Conservation (phyloP, 2,329 filamentous ascomycete genomes). For the Byssoonygena ceratinophila region DNA sequence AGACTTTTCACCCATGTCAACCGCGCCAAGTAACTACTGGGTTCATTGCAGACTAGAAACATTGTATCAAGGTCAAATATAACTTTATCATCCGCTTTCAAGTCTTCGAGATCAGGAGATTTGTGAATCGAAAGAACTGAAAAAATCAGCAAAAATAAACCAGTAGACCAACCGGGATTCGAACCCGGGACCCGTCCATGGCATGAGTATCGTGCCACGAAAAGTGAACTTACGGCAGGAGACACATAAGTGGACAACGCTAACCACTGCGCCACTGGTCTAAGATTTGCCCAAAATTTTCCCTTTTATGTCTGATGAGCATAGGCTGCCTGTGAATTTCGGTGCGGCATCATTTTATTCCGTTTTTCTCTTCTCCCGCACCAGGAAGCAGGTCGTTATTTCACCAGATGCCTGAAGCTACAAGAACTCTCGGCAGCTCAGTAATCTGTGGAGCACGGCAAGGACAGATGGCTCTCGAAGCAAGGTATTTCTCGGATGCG, state of each 20-base stretch:
- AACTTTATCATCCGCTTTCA: too few relatives aligned
- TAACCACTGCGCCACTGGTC: conserved; percentile 14
- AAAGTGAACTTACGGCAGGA: conserved; percentile 11
- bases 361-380: too few relatives aligned
- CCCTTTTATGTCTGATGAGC: background rate
- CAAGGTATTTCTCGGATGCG: background rate
- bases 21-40: background rate
- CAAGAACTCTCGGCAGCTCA: too few relatives aligned
- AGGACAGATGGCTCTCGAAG: background rate
- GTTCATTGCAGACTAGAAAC: background rate
- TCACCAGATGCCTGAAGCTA: too few relatives aligned
- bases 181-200: conserved; percentile 13
- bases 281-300: conserved; percentile 1
- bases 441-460: too few relatives aligned
- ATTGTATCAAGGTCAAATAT: background rate
- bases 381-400: too few relatives aligned
- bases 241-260: conserved; percentile 13
- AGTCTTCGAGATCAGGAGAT: background rate
- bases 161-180: conserved; percentile 13
- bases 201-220: conserved; percentile 12
- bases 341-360: background rate
- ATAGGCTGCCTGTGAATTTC: background rate
- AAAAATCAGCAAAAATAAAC: conserved; percentile 5
- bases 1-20: background rate
- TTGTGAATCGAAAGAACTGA: background rate